These are phyloP conservation scores for Apiospora hydei DNA, from an alignment of 2,329 filamentous ascomycete genomes.

Conservation along the genomic window DNA sequence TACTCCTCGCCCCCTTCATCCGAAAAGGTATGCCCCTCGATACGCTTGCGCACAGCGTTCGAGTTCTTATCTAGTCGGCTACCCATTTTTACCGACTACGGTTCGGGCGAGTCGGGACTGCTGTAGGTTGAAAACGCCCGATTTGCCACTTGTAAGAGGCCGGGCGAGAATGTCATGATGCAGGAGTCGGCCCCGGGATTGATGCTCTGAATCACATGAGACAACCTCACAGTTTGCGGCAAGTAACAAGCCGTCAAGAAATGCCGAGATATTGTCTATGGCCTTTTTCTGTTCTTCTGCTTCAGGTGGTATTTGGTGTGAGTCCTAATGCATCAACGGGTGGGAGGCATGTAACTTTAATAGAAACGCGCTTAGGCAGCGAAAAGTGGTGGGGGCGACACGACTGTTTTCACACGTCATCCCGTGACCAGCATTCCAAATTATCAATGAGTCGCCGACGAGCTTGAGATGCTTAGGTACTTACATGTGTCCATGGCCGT, in stretches of 20 bases:
- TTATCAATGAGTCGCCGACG: neutral
- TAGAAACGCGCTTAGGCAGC: neutral
- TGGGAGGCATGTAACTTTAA: neutral
- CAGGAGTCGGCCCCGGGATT: neutral
- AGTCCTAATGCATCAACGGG: neutral
- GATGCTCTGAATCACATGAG: neutral
- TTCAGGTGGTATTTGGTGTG: neutral
- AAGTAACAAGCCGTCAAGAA: neutral
- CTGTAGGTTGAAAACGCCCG: neutral
- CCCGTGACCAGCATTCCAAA: conserved; percentile 43
- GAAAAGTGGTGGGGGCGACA: conserved; percentile 26
- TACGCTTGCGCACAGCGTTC: conserved; percentile 66
- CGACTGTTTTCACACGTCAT: conserved; percentile 46
- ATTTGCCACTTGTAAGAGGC: neutral
- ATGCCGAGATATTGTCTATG: neutral
- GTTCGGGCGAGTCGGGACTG: neutral
- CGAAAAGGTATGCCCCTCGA: conserved; percentile 73
- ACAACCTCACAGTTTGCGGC: neutral
- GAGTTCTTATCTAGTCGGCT: conserved; percentile 69
- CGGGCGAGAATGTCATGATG: neutral
- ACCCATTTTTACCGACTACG: conserved; percentile 55
- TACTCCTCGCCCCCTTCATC: conserved; percentile 93
- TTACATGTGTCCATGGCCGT: neutral
- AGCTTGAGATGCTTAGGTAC: neutral
- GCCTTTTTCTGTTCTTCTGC: neutral